These are phyloP conservation scores for Alternaria infectoria DNA, from an alignment of 2,329 filamentous ascomycete genomes.

Conservation along the genomic window DNA sequence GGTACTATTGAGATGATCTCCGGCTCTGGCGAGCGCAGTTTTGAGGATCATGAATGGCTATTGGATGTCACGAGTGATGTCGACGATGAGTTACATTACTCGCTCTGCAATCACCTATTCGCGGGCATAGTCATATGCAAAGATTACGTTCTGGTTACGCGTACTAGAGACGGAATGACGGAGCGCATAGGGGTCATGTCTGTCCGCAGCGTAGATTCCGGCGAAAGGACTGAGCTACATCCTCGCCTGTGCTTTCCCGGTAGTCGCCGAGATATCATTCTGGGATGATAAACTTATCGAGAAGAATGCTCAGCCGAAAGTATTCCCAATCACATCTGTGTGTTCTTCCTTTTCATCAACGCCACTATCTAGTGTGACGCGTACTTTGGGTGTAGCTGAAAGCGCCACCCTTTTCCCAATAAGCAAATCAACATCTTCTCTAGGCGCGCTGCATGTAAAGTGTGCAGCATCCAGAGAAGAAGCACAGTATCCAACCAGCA, in stretches of 20 bases:
- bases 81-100: background rate
- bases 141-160: background rate
- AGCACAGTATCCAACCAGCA: background rate
- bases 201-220: background rate
- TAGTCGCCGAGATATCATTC: background rate
- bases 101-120: background rate
- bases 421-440: background rate
- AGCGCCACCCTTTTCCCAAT: background rate
- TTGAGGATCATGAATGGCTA: background rate
- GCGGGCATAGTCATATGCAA: background rate
- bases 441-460: background rate
- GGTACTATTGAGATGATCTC: background rate
- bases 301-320: background rate
- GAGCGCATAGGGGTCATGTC: background rate
- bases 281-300: background rate
- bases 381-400: background rate
- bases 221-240: background rate
- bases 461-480: background rate
- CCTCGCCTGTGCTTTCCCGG: background rate
- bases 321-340: background rate
- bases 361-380: background rate
- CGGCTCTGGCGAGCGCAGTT: background rate
- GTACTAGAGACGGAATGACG: background rate
- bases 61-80: background rate
- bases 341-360: background rate